A percentile compares a stretch with the other conserved stretches of the same genome.
Evolutionary conservation across 2,329 filamentous ascomycete species (phyloP).

Genomic region (Amylocarpus encephaloides): DNA sequence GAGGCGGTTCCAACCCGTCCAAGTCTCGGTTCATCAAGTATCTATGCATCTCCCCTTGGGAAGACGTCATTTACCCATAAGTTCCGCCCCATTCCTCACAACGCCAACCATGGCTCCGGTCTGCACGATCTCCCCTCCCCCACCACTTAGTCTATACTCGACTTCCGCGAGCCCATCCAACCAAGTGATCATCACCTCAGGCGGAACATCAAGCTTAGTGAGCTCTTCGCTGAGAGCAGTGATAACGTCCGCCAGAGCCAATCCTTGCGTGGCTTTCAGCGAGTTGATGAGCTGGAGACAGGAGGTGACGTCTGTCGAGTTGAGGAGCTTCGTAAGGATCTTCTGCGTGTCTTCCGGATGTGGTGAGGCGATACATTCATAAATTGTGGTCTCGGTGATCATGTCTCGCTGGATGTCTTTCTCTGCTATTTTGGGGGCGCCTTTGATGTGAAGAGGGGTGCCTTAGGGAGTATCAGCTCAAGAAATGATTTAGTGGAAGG

Average conservation of each 20-base stretch:
- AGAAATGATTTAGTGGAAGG: neutral
- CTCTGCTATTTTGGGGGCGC: constrained; percentile 53
- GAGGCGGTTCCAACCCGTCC: too few relatives aligned
- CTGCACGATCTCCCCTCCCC: constrained; percentile 81
- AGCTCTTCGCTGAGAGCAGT: constrained; percentile 80
- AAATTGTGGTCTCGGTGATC: constrained; percentile 88
- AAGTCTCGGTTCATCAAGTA: too few relatives aligned
- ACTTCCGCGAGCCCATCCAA: constrained; percentile 86
- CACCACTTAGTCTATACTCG: constrained; percentile 83
- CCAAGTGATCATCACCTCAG: constrained; percentile 86
- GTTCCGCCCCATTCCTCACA: constrained; percentile 76
- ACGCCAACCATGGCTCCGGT: constrained; percentile 90
- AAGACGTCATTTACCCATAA: constrained; percentile 48
- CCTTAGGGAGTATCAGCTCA: constrained; percentile 37
- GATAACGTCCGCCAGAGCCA: constrained; percentile 90
- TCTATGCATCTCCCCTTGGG: too few relatives aligned
- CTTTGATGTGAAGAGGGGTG: constrained; percentile 58
- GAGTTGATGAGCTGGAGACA: constrained; percentile 84
- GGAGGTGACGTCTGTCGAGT: constrained; percentile 79
- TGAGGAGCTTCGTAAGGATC: constrained; percentile 77
- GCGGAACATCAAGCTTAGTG: constrained; percentile 71
- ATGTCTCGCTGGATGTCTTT: constrained; percentile 69
- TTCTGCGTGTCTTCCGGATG: constrained; percentile 81
- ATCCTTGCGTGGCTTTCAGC: constrained; percentile 75
- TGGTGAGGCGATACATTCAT: constrained; percentile 93